Evolutionary conservation across 2,329 filamentous ascomycete species (phyloP).

Genomic region (Lasiodiplodia citricola): DNA sequence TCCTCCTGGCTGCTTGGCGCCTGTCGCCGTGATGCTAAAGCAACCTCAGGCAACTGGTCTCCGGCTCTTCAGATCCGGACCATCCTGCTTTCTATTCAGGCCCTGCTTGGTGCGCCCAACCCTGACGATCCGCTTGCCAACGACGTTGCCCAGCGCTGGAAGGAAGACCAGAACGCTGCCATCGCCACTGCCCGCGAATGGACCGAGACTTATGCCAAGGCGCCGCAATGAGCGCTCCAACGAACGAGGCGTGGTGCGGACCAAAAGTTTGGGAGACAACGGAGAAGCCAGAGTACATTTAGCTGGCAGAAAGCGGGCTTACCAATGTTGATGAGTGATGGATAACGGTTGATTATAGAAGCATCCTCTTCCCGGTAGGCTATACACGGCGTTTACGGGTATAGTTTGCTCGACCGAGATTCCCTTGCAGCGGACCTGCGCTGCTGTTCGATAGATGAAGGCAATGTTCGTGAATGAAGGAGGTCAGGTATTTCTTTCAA

Average conservation of each 20-base stretch:
- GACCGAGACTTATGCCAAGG: slow-evolving; percentile 78
- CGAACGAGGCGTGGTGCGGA: background rate
- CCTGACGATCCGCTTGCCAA: slow-evolving; percentile 98
- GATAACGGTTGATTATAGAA: slow-evolving; percentile 23
- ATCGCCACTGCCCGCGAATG: slow-evolving; percentile 92
- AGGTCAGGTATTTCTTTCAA: background rate
- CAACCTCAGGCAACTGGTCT: slow-evolving; percentile 86
- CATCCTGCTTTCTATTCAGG: slow-evolving; percentile 98
- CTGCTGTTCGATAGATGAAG: slow-evolving; percentile 20
- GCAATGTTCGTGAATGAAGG: background rate
- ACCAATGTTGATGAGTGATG: slow-evolving; percentile 21
- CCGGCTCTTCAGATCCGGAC: slow-evolving; percentile 97
- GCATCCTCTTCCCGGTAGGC: slow-evolving; percentile 22
- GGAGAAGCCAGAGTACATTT: background rate
- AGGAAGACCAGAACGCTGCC: slow-evolving; percentile 90
- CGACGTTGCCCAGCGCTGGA: slow-evolving; percentile 97
- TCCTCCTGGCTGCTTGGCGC: background rate
- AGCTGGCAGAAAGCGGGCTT: background rate
- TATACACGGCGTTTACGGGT: slow-evolving; percentile 23
- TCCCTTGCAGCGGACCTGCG: background rate
- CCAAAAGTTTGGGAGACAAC: background rate
- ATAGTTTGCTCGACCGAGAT: slow-evolving; percentile 11
- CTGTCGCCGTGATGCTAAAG: slow-evolving; percentile 26
- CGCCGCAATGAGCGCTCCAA: slow-evolving; percentile 28
- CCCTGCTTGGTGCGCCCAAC: slow-evolving; percentile 92